Conservation (phyloP, 345 rosid species). For the Bretschneidera sinensis region DNA sequence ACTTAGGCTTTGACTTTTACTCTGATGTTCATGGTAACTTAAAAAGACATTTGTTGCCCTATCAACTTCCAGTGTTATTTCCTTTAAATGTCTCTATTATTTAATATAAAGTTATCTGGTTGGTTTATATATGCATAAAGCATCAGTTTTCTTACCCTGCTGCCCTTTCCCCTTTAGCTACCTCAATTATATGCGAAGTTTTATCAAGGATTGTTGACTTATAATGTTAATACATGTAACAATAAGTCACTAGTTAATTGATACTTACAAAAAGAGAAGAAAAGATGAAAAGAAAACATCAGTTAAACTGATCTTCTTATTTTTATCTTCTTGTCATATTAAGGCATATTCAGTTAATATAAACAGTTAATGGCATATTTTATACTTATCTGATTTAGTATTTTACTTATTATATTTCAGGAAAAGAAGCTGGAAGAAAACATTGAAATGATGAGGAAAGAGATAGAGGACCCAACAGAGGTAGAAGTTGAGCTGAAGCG, state of each 20-base stretch:
- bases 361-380: too few relatives aligned
- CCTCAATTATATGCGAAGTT: background rate
- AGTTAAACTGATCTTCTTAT: background rate
- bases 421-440: constrained; percentile 56
- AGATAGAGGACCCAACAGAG: constrained; percentile 83
- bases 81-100: too few relatives aligned
- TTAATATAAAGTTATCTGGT: background rate
- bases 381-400: background rate
- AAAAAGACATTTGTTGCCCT: too few relatives aligned
- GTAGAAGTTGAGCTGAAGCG: constrained; percentile 79
- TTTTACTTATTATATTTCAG: constrained; percentile 27
- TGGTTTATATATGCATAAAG: background rate
- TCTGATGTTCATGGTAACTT: background rate
- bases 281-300: too few relatives aligned
- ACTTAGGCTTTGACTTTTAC: background rate
- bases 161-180: background rate
- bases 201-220: too few relatives aligned
- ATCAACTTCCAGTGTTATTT: too few relatives aligned
- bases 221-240: background rate
- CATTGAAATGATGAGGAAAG: constrained; percentile 69
- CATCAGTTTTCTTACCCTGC: too few relatives aligned
- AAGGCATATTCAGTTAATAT: background rate
- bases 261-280: too few relatives aligned
- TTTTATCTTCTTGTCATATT: background rate
- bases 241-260: too few relatives aligned